Evolutionary conservation across 768 basidiomycete genomes (phyloP), one percentile per base, ranked within the genome.

Genomic region (Pleurotus tuber-regium): DNA sequence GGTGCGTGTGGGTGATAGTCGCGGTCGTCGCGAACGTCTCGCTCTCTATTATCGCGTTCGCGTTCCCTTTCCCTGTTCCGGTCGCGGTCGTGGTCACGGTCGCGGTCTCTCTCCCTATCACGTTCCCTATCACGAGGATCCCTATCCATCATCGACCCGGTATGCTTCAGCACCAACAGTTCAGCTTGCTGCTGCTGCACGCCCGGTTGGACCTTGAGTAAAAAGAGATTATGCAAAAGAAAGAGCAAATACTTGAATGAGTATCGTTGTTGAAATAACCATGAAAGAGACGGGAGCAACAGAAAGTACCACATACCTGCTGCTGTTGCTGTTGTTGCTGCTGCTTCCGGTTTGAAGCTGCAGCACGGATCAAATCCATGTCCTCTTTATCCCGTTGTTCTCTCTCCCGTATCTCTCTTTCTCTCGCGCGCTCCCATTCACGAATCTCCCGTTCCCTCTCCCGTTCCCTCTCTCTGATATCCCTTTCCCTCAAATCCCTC

Each of bases 401-500:
- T 39, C 50, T 31, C 55, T 39, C 65, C 61, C n/a, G 64, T n/a
- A n/a, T 63, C 19, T 60, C 52, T 16, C 59, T 57, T 36, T 68
- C 71, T 11, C 60, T 59, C 16, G 71, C 68, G 30, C 70, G 53
- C 35, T 68, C 70, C 10, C 68, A 61, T 11, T 73, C 70, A 21
- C 64, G 63, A 19, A 57, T 59, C 5, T 61, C 63, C 35, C 53
- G 57, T 6, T 59, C 61, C n/a, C 57, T 51, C 14, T 53, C 51
- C 44, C 46, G 30, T 5, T 47, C 44, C 30, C 31, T 31, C 16
- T 48, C 46, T 33, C 46, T 16, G 23, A 33, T 33, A 18, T 29
- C 43, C 9, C 43, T 26, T 25, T 46, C 43, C 9, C 50, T 54
- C 47, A 52, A 54, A 29, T 53, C 57, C 44, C 52, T 50, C 30